Percentiles rank a stretch among this genome's conserved stretches.
Conservation (phyloP, 2,329 filamentous ascomycete genomes). For the Coniochaeta sp. region DNA sequence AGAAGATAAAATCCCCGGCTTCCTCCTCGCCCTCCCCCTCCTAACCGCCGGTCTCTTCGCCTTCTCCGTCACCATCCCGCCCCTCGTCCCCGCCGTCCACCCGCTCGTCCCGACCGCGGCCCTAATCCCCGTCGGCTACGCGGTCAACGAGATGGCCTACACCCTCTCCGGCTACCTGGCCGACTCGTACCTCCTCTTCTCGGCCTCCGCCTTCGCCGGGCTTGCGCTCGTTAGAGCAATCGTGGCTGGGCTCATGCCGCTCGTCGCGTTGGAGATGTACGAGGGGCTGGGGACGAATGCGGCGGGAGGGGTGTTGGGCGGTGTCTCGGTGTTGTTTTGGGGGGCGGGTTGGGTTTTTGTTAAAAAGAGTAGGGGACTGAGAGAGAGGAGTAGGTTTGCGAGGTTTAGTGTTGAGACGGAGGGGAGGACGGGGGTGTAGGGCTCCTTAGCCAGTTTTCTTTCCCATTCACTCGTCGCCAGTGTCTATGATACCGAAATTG, state of each 20-base stretch:
- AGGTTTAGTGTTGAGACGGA: too few species aligned
- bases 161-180: constrained; percentile 19
- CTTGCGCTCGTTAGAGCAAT: constrained; percentile 17
- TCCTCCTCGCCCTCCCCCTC: constrained; percentile 33
- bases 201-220: constrained; percentile 18
- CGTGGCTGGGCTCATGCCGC: constrained; percentile 17
- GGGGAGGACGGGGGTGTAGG: too few species aligned
- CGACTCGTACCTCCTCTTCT: constrained; percentile 17
- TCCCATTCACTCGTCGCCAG: too few species aligned
- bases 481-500: too few species aligned
- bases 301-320: too few species aligned
- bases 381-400: too few species aligned
- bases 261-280: too few species aligned
- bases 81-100: constrained; percentile 20
- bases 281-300: too few species aligned
- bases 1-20: constrained; percentile 41
- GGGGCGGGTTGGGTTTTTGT: too few species aligned
- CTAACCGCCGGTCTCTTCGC: constrained; percentile 35
- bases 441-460: too few species aligned
- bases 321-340: too few species aligned
- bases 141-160: constrained; percentile 31
- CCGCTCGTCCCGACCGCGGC: constrained; percentile 33
- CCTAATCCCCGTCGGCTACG: constrained; percentile 37
- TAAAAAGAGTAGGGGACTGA: too few species aligned
- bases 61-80: constrained; percentile 41